These are phyloP conservation scores for Myriosclerotinia duriaeana DNA, from an alignment of 2,329 filamentous ascomycete species.

Conservation along the genomic window DNA sequence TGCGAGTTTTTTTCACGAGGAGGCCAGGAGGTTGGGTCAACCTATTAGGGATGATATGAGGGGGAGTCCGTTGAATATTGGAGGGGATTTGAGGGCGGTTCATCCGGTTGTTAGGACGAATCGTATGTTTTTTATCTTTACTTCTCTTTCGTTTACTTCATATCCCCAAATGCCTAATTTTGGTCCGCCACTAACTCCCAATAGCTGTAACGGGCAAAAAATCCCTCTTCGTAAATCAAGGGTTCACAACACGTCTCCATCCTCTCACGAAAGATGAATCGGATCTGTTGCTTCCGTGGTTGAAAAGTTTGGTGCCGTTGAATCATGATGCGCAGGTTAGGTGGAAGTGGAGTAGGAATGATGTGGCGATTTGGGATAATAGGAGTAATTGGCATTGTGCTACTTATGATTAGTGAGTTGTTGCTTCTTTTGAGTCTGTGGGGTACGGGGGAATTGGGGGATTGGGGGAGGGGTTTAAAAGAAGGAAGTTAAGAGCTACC, in stretches of 20 bases:
- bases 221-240: constrained; percentile 47
- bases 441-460: neutral
- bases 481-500: no score
- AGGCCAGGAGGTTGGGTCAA: constrained; percentile 49
- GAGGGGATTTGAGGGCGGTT: constrained; percentile 31
- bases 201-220: constrained; percentile 48
- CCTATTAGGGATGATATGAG: constrained; percentile 43
- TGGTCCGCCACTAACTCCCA: neutral
- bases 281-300: constrained; percentile 40
- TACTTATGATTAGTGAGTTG: constrained; percentile 25
- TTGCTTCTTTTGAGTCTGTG: neutral
- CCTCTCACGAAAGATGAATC: constrained; percentile 53
- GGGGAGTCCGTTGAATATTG: constrained; percentile 45
- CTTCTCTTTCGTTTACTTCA: neutral
- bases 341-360: constrained; percentile 54
- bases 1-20: constrained; percentile 52
- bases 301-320: constrained; percentile 49
- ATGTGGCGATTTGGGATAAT: constrained; percentile 67
- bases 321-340: constrained; percentile 60
- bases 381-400: constrained; percentile 24
- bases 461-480: no score
- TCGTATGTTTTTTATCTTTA: constrained; percentile 38
- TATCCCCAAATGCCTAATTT: no score
- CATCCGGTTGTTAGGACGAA: constrained; percentile 59
- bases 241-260: constrained; percentile 42